Conservation (phyloP, 2,329 filamentous ascomycete genomes). For the Falciphora oryzae region DNA sequence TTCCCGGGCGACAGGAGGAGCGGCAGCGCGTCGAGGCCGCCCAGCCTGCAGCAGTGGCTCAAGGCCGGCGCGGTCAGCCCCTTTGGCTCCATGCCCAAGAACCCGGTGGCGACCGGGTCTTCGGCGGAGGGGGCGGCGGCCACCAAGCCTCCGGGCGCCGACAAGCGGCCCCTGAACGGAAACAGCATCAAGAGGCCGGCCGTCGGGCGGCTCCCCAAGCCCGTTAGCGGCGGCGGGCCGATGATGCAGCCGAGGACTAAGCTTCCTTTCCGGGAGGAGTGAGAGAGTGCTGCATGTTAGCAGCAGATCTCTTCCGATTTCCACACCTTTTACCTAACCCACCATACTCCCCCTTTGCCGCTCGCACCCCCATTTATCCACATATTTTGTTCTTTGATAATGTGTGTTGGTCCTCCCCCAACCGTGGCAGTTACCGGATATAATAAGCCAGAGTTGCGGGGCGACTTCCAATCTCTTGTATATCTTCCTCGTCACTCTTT, state of each 20-base stretch:
- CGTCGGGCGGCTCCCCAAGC: neutral
- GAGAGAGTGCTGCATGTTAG: neutral
- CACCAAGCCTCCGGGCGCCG: no score
- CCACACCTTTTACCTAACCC: neutral
- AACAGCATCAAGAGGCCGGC: neutral
- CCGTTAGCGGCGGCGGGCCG: neutral
- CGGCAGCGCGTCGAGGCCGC: conserved; percentile 9
- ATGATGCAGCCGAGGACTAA: conserved; percentile 8
- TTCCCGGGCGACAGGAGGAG: conserved; percentile 6
- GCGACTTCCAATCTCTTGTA: neutral
- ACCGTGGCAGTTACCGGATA: neutral
- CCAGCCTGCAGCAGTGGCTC: conserved; percentile 28
- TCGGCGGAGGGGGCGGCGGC: neutral
- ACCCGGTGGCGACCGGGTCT: neutral
- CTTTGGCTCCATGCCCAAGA: conserved; percentile 24
- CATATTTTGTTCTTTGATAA: neutral
- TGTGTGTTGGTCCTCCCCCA: neutral
- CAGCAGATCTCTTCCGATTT: neutral
- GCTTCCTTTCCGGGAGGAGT: conserved; percentile 4
- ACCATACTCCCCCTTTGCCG: neutral
- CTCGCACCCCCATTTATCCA: no score
- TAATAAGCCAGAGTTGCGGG: neutral
- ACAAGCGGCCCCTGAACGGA: neutral
- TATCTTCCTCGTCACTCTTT: neutral
- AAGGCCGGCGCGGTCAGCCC: conserved; percentile 28